A percentile compares a stretch with the other conserved stretches of the same genome.
phyloP scores from a whole-genome alignment of 2,329 filamentous ascomycete species.

The Amesomyces nigricolor region DNA sequence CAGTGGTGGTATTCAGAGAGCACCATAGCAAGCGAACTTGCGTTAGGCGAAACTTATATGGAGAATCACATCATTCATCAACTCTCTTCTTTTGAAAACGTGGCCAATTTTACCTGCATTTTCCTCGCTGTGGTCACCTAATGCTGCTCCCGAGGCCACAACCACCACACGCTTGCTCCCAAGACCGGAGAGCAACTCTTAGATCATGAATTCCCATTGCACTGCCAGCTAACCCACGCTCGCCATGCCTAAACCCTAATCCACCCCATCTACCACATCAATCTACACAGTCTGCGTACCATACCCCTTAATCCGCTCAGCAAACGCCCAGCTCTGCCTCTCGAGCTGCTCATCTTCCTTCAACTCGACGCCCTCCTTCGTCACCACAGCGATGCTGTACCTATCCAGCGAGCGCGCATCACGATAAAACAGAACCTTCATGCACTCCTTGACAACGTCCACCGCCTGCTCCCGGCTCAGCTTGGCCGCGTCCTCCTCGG shows the following conservation, averaged over 20 bases:
- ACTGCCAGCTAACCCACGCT: no score
- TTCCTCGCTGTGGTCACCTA: no score
- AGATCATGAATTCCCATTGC: background rate
- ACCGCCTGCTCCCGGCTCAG: constrained; percentile 75
- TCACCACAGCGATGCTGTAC: constrained; percentile 88
- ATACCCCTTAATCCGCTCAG: constrained; percentile 89
- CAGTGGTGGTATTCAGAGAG: background rate
- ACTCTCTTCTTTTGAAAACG: background rate
- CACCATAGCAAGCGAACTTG: background rate
- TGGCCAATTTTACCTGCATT: no score
- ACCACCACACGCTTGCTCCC: no score
- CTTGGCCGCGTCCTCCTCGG: constrained; percentile 69
- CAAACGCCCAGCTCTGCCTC: constrained; percentile 96
- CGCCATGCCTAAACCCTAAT: background rate
- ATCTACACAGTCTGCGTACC: constrained; percentile 69
- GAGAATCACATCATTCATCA: background rate
- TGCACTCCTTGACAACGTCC: constrained; percentile 78
- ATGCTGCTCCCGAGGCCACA: no score
- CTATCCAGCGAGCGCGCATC: constrained; percentile 88
- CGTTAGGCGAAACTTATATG: constrained; percentile 1
- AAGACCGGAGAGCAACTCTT: background rate
- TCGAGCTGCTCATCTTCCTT: constrained; percentile 83
- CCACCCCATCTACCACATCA: background rate
- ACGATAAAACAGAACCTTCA: constrained; percentile 98
- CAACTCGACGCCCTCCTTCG: constrained; percentile 80